Conservation (phyloP, 805 yeast species). For the Nakazawaea ishiwadae region DNA sequence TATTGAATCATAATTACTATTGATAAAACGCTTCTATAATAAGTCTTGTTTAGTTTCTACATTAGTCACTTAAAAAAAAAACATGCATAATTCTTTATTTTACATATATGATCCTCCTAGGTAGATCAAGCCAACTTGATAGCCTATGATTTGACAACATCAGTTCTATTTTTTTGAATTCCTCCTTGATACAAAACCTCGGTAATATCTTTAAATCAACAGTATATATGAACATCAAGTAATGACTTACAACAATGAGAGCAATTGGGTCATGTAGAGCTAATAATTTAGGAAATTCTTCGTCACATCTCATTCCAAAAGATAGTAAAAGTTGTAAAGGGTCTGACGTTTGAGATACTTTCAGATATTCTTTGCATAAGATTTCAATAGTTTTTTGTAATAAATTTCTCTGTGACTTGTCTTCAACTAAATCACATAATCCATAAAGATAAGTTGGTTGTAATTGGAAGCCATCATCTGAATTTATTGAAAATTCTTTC, state of each 20-base stretch:
- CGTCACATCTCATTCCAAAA: not conserved
- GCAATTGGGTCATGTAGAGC: not conserved
- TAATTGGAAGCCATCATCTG: not conserved
- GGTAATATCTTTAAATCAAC: not conserved
- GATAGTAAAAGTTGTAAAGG: not conserved
- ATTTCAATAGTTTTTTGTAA: not conserved
- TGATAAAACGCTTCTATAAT: not conserved
- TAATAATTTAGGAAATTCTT: not conserved
- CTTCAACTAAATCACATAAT: not conserved
- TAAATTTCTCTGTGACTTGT: too few relatives aligned
- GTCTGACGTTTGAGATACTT: not conserved
- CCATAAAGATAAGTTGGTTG: not conserved
- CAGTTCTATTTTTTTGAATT: not conserved
- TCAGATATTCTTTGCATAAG: not conserved
- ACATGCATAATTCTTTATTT: too few relatives aligned
- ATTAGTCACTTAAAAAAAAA: too few relatives aligned
- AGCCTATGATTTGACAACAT: not conserved
- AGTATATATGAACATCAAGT: not conserved
- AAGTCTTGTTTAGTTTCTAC: not conserved
- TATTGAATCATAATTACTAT: not conserved
- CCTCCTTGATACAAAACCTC: not conserved
- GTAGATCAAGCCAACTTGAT: conserved; percentile 1
- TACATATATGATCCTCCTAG: not conserved
- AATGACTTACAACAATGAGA: not conserved
- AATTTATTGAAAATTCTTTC: not conserved